Conservation (phyloP, 495 filamentous ascomycete genomes). For the Aspergillus sclerotioniger region DNA sequence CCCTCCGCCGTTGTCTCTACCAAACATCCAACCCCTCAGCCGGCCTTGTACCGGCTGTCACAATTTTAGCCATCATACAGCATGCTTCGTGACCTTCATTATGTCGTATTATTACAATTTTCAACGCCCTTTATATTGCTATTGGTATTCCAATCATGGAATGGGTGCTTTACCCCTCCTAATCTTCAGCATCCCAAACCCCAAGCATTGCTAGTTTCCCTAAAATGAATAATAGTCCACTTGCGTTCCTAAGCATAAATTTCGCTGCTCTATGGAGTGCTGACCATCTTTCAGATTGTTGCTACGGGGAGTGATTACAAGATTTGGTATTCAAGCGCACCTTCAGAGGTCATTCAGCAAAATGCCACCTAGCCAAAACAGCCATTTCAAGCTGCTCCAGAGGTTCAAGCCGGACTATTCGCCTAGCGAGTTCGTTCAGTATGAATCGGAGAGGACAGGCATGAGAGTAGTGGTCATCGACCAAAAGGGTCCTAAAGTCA, state of each 20-base stretch:
- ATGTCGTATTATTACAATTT: background rate
- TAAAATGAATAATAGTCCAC: background rate
- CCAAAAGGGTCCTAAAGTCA: constrained; percentile 86
- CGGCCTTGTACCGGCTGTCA: background rate
- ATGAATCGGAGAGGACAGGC: constrained; percentile 81
- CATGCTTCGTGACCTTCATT: background rate
- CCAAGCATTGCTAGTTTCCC: background rate
- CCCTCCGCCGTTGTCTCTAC: constrained; percentile 8
- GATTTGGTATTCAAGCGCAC: constrained; percentile 8
- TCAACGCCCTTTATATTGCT: background rate
- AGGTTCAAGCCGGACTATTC: constrained; percentile 87
- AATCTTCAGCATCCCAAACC: background rate
- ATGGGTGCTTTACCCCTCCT: background rate
- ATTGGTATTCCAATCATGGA: background rate
- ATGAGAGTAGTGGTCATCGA: constrained; percentile 93
- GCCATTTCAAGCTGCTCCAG: constrained; percentile 78
- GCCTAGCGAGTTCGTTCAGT: constrained; percentile 79
- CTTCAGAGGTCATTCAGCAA: constrained; percentile 29
- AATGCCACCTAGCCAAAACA: constrained; percentile 37
- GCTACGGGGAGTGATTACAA: constrained; percentile 24
- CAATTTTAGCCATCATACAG: background rate
- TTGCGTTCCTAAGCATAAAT: background rate
- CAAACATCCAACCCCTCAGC: background rate
- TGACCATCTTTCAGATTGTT: constrained; percentile 17
- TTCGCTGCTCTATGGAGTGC: background rate